Base-by-base conservation (phyloP, 805 yeast genomes). In the Isabelozyma gotoi region DNA sequence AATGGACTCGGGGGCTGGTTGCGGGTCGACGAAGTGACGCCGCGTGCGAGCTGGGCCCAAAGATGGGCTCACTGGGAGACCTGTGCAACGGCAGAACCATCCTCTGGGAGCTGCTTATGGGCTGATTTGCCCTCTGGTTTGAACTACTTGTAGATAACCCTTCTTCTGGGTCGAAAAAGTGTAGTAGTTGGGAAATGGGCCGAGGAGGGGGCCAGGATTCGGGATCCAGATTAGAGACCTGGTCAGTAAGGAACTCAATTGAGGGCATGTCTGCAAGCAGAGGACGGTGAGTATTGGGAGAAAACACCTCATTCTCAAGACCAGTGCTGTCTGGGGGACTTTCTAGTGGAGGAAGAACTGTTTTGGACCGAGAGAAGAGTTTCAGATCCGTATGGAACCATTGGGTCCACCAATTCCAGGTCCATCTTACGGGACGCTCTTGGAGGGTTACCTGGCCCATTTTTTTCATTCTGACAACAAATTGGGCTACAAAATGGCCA, bases 211-310 rank as follows among this genome's bases (percentile, higher is more conserved):
- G 29, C 29, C 6, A 2, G 29, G 29, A 7, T 3, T n/a, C 29
- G 10, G 12, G 10, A 5, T 10, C 29, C 29, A 24, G 29, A n/a
- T n/a, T n/a, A n/a, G n/a, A n/a, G n/a, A n/a, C n/a, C n/a, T n/a
- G n/a, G 4, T 24, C 29, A 7, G 29, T 24, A n/a, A 24, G 29
- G 4, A n/a, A 40, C n/a, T 49, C 49, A 8, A 60, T 58, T 2
- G 54, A 53, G 5, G 62, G 61, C 2, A 60, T 53, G 37, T 60
- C 63, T 8, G 38, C 39, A 10, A 46, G 16, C 3, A 41, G 43
- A 1, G 60, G 62, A 19, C 63, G 39, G 45, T 62, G 65, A 17
- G 59, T 50, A 24, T 50, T 43, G 3, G 67, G 67, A 0, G 65
- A 60, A 39, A 62, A 62, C 10, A 59, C 46, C 18, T 49, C 35